A percentile compares a stretch with the other conserved stretches of the same genome.
These are phyloP conservation scores for Debaryomycetaceae sp. DNA, from an alignment of 1,139 yeast genomes.

Conservation along the genomic window DNA sequence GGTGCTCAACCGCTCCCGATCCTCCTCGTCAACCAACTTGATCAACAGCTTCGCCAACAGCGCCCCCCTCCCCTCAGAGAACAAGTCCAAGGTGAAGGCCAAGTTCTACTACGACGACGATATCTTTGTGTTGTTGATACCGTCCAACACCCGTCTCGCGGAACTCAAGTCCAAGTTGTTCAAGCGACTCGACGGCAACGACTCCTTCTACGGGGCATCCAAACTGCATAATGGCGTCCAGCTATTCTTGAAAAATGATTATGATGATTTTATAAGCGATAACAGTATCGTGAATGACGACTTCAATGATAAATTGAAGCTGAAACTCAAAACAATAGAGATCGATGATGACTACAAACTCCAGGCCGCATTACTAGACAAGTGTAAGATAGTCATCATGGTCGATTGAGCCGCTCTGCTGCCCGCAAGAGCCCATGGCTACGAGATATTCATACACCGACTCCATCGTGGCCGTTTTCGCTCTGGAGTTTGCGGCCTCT, in stretches of 20 bases:
- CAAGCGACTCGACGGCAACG: constrained; percentile 51
- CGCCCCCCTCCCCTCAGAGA: constrained; percentile 3
- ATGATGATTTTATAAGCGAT: constrained; percentile 36
- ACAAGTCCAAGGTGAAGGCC: constrained; percentile 50
- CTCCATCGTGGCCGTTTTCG: too few species aligned
- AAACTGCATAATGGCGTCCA: constrained; percentile 13
- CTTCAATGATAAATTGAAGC: constrained; percentile 19
- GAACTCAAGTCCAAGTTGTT: constrained; percentile 64
- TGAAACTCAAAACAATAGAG: constrained; percentile 30
- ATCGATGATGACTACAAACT: constrained; percentile 40
- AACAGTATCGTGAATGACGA: constrained; percentile 25
- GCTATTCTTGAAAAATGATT: constrained; percentile 40
- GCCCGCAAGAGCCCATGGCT: too few species aligned
- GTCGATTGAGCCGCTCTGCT: constrained; percentile 3
- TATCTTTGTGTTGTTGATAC: constrained; percentile 80
- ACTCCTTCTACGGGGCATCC: constrained; percentile 1
- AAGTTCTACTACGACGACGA: constrained; percentile 89
- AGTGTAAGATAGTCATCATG: constrained; percentile 43
- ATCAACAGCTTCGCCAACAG: constrained; percentile 5
- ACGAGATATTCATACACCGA: too few species aligned
- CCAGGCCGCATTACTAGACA: constrained; percentile 42
- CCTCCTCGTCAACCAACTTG: constrained; percentile 13
- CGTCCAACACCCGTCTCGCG: constrained; percentile 53
- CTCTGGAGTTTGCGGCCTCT: too few species aligned
- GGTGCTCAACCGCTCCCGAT: constrained; percentile 11